Evolutionary conservation across 129 eudicot species (phyloP).

Genomic region (Helianthus tuberosus): DNA sequence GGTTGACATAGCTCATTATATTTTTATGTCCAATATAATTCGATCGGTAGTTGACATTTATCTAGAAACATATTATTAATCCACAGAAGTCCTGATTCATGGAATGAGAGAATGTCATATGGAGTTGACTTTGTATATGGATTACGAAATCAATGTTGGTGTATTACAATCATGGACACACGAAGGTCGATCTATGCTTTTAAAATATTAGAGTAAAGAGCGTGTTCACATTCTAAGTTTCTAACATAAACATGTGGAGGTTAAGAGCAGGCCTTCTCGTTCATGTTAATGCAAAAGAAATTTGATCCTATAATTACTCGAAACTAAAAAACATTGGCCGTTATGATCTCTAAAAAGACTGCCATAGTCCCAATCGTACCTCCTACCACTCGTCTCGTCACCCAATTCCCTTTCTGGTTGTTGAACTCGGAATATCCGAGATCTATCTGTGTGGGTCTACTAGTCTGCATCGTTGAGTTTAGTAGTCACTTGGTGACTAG

Average conservation of each 20-base stretch:
- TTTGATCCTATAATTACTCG: no score
- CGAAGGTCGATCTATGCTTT: not conserved
- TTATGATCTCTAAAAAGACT: no score
- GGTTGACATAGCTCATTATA: slow-evolving; percentile 8
- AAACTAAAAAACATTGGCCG: no score
- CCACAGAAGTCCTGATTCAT: not conserved
- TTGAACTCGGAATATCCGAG: no score
- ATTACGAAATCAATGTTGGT: slow-evolving; percentile 18
- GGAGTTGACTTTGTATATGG: not conserved
- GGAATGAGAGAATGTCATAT: not conserved
- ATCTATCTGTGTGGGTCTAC: no score
- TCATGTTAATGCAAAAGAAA: no score
- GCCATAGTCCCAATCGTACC: no score
- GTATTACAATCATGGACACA: not conserved
- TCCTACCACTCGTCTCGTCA: no score
- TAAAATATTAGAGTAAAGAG: not conserved
- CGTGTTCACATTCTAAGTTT: slow-evolving; percentile 5
- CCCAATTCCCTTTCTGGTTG: no score
- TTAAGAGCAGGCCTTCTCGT: not conserved
- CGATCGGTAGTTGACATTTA: slow-evolving; percentile 26
- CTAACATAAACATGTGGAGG: not conserved
- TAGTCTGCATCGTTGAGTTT: no score
- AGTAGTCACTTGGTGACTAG: no score
- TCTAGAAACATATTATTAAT: not conserved
- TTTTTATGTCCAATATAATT: not conserved